phyloP scores from a whole-genome alignment of 495 filamentous ascomycete species.

The Xylaria curta region DNA sequence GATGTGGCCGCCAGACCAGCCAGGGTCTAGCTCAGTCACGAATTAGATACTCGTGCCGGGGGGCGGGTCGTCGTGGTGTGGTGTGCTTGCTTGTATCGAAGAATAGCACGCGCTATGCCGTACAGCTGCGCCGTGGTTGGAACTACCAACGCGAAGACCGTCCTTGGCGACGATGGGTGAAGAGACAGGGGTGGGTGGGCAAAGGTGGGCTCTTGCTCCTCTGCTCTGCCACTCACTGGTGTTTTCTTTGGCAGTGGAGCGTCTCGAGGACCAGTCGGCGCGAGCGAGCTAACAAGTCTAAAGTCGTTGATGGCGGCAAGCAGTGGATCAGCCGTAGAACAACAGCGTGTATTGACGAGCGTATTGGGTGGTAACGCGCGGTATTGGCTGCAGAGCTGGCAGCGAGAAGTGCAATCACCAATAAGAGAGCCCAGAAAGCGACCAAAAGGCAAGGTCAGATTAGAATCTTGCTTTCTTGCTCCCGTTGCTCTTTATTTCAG shows the following conservation, averaged over 20 bases:
- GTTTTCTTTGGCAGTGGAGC: constrained; percentile 15
- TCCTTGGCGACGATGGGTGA: constrained; percentile 1
- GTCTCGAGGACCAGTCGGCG: constrained; percentile 25
- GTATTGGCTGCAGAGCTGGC: constrained; percentile 23
- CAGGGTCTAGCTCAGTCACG: constrained; percentile 5
- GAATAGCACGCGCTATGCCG: constrained; percentile 11
- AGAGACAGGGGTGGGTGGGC: constrained; percentile 2
- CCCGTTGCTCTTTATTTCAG: background rate
- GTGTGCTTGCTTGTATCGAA: background rate
- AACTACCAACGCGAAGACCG: background rate
- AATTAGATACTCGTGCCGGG: constrained; percentile 9
- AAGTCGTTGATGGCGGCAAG: constrained; percentile 23
- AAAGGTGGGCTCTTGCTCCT: background rate
- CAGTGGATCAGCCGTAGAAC: constrained; percentile 10
- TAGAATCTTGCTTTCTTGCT: background rate
- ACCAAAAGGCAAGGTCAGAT: background rate
- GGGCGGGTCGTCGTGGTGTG: background rate
- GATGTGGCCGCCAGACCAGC: constrained; percentile 13
- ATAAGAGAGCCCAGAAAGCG: background rate
- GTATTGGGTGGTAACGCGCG: constrained; percentile 21
- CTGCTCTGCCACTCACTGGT: constrained; percentile 2
- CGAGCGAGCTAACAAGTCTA: constrained; percentile 9
- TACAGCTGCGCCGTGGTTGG: constrained; percentile 1
- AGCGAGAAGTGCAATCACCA: background rate
- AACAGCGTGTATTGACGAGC: background rate